Evolutionary conservation across 2,329 filamentous ascomycete genomes (phyloP).

Genomic region (Calonectria leucothoes): DNA sequence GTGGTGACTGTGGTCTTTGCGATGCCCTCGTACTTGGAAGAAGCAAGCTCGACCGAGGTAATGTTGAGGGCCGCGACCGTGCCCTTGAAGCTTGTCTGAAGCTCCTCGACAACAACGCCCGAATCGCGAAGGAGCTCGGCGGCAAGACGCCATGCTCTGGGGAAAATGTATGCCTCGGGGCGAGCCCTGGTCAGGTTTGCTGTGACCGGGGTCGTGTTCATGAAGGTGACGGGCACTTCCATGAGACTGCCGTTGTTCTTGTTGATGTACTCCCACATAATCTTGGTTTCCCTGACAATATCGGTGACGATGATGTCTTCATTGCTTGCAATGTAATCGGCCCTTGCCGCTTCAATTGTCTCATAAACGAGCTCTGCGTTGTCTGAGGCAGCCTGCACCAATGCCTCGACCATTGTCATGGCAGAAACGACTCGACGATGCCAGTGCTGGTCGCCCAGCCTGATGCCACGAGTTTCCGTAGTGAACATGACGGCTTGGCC

Average conservation of each 20-base stretch:
- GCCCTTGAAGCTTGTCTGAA: not conserved
- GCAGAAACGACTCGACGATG: conserved; percentile 45
- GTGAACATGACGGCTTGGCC: conserved; percentile 42
- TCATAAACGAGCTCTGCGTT: conserved; percentile 31
- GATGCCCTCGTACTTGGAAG: not conserved
- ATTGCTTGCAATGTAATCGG: conserved; percentile 35
- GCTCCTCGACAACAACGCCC: conserved; percentile 37
- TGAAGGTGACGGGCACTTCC: conserved; percentile 36
- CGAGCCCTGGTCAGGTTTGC: conserved; percentile 41
- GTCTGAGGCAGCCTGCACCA: conserved; percentile 42
- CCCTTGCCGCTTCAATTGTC: conserved; percentile 34
- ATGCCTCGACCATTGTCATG: conserved; percentile 37
- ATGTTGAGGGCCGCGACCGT: not conserved
- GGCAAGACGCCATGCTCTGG: conserved; percentile 36
- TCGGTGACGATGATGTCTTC: conserved; percentile 43
- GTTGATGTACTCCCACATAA: conserved; percentile 43
- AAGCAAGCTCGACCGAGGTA: not conserved
- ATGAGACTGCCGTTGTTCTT: conserved; percentile 37
- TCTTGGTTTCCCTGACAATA: conserved; percentile 29
- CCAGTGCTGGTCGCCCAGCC: conserved; percentile 46
- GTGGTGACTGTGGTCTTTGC: not conserved
- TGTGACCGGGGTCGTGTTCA: conserved; percentile 37
- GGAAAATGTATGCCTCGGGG: conserved; percentile 44
- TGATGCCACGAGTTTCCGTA: conserved; percentile 43
- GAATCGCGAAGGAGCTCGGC: conserved; percentile 38